phyloP scores from a whole-genome alignment of 2,329 filamentous ascomycete genomes.

The Incumbomyces lentus region DNA sequence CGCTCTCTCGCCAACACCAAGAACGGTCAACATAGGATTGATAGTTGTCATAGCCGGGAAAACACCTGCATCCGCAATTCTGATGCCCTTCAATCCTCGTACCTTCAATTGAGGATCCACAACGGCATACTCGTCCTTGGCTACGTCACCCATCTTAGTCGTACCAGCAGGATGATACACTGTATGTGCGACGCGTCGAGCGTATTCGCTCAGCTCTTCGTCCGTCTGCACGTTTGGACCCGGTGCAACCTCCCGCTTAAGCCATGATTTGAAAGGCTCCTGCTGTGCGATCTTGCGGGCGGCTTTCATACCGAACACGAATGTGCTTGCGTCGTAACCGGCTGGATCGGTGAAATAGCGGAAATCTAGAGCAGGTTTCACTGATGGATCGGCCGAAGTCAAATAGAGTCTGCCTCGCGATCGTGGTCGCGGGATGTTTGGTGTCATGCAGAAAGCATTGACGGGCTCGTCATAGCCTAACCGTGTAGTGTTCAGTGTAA shows the following conservation, averaged over 20 bases:
- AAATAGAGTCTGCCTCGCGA: conserved; percentile 69
- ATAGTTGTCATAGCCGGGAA: conserved; percentile 81
- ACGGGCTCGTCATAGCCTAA: conserved; percentile 63
- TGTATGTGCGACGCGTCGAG: conserved; percentile 69
- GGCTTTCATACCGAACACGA: conserved; percentile 65
- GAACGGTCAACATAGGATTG: conserved; percentile 84
- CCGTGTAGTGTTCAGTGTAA: conserved; percentile 72
- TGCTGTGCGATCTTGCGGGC: conserved; percentile 67
- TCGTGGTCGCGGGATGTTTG: conserved; percentile 75
- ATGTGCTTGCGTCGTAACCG: conserved; percentile 72
- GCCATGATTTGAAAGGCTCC: conserved; percentile 69
- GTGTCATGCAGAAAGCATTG: conserved; percentile 86
- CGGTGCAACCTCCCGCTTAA: conserved; percentile 71
- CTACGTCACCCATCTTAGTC: conserved; percentile 75
- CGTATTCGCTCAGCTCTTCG: conserved; percentile 73
- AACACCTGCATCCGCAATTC: conserved; percentile 77
- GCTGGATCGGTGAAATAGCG: conserved; percentile 80
- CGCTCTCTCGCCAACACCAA: conserved; percentile 71
- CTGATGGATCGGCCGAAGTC: conserved; percentile 60
- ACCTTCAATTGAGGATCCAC: conserved; percentile 68
- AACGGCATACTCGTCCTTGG: conserved; percentile 60
- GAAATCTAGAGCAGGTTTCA: conserved; percentile 79
- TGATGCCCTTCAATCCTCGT: conserved; percentile 59
- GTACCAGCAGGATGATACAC: conserved; percentile 86
- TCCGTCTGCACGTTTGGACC: conserved; percentile 64